Evolutionary conservation across 2,329 filamentous ascomycete genomes (phyloP), one percentile per base, ranked within the genome.

Genomic region (Dryadomyces quercus-mongolicae): DNA sequence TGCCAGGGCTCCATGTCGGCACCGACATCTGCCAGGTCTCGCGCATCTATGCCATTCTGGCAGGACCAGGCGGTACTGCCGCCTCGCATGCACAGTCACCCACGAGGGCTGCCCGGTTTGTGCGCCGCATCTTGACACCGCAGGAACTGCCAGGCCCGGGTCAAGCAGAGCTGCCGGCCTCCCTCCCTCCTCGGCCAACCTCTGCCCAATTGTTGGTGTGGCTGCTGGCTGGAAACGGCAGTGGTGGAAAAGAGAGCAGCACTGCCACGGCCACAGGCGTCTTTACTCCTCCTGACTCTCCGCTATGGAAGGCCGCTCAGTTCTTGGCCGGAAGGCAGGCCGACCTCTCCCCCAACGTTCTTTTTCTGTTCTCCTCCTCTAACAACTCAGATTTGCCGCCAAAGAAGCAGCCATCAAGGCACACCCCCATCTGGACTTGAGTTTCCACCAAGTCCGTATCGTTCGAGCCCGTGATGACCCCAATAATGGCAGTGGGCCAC

Each of bases 401-500:
- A 89, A 89, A 64, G 87, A 89, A 67, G 86, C 86, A 1, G 77
- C 76, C 52, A 82, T 86, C 60, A 90, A 91, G 68, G 85, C 86
- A 2, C 80, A 86, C 59, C 74, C 77, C 1, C 71, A 75, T n/a
- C 71, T 78, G 8, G 68, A 67, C 21, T 67, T 89, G 22, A 75
- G 74, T 1, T 85, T 82, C 66, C 81, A 84, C 53, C 77, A 84
- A 57, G 75, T 89, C 40, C 60, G 71, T 34, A 76, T 80, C 48
- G 54, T 54, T 21, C 51, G 56, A 31, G 5, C 25, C 5, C 1
- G 15, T 4, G 5, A 38, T 15, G 25, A 36, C 25, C 55, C 13
- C 54, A 54, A 47, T 52, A 60, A 42, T 22, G 43, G 45, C 47
- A 59, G 49, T 53, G 69, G 71, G 5, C 69, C 74, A 22, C 75